A percentile compares a stretch with the other conserved stretches of the same genome.
Evolutionary conservation across 306 rosid species (phyloP).

Genomic region (Cucumis cinereus): DNA sequence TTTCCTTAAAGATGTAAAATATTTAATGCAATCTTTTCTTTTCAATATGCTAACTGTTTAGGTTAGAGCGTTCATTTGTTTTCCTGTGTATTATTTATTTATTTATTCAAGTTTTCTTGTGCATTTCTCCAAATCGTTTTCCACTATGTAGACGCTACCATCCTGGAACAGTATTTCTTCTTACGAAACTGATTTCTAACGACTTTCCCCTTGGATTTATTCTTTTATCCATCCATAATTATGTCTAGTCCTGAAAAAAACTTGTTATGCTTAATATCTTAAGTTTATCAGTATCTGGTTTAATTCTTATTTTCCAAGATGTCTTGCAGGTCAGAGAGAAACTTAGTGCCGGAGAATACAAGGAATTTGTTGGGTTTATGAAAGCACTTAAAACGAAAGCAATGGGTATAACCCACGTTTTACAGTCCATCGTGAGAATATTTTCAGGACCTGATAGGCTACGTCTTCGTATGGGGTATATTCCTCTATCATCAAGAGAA

Average conservation of each 20-base stretch:
- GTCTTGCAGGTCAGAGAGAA: constrained; percentile 58
- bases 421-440: constrained; percentile 52
- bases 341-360: constrained; percentile 58
- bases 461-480: constrained; percentile 54
- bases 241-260: neutral
- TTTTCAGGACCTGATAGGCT: constrained; percentile 72
- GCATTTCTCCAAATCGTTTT: neutral
- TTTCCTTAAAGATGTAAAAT: neutral
- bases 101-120: neutral
- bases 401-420: constrained; percentile 65
- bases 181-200: neutral
- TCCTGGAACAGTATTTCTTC: neutral
- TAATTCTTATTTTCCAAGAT: neutral
- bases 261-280: too few relatives aligned
- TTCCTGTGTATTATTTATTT: neutral
- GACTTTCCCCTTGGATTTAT: neutral
- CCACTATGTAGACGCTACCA: neutral
- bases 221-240: neutral
- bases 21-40: neutral
- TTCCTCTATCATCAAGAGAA: neutral
- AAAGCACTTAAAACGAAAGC: constrained; percentile 82
- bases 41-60: neutral
- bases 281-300: too few relatives aligned
- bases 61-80: neutral
- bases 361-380: constrained; percentile 66